Evolutionary conservation across 2,329 filamentous ascomycete genomes (phyloP).

Genomic region (Curvularia hawaiiensis): DNA sequence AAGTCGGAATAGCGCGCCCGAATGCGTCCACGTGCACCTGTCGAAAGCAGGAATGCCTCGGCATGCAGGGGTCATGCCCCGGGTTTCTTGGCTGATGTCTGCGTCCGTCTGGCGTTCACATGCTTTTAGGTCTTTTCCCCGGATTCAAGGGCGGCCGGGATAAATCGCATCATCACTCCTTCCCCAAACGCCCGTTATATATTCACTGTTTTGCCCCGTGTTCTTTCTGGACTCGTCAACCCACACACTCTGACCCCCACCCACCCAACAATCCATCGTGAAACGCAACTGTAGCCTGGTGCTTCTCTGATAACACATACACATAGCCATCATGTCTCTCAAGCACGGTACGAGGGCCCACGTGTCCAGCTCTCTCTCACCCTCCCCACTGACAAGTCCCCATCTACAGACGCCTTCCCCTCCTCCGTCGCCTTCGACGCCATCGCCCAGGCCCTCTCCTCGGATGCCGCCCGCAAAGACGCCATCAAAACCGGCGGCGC

Average conservation of each 20-base stretch:
- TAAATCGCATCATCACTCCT: slow-evolving; percentile 20
- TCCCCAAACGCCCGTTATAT: slow-evolving; percentile 26
- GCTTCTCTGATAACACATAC: neutral
- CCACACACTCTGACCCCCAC: slow-evolving; percentile 1
- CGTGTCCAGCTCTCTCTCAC: neutral
- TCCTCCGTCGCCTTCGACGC: slow-evolving; percentile 89
- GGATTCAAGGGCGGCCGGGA: slow-evolving; percentile 14
- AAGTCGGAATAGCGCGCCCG: neutral
- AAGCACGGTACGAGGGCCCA: slow-evolving; percentile 29
- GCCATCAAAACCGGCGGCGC: slow-evolving; percentile 88
- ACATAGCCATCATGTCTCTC: slow-evolving; percentile 39
- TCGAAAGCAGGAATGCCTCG: slow-evolving; percentile 23
- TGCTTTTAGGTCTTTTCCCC: slow-evolving; percentile 21
- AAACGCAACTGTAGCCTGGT: neutral
- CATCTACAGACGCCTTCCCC: slow-evolving; percentile 68
- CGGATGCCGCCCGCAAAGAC: slow-evolving; percentile 77
- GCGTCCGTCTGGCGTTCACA: slow-evolving; percentile 22
- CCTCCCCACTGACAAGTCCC: neutral
- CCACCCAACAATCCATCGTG: neutral
- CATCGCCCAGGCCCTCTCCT: slow-evolving; percentile 75
- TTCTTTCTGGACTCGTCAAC: neutral
- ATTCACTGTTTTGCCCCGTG: slow-evolving; percentile 3
- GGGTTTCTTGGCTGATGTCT: slow-evolving; percentile 16
- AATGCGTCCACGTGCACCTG: slow-evolving; percentile 22
- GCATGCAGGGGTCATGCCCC: slow-evolving; percentile 7